Conservation (phyloP, 2,329 filamentous ascomycete genomes). For the Aspergillus unguis region DNA sequence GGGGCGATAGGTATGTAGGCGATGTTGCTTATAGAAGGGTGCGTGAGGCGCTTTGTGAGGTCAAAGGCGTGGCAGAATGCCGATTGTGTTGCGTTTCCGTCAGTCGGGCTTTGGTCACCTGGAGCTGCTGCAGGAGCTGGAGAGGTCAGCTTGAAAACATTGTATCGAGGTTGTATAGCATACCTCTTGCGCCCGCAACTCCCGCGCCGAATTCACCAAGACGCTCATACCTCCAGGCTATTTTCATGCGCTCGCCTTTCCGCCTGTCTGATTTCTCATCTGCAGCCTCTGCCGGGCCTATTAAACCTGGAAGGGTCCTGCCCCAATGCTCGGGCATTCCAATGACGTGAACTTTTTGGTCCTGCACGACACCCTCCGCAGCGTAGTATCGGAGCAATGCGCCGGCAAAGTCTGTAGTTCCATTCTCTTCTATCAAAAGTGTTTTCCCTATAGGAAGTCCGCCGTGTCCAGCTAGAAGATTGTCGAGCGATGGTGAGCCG, state of each 20-base stretch:
- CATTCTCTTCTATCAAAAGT: constrained; percentile 78
- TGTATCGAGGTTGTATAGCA: constrained; percentile 25
- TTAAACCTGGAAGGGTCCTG: constrained; percentile 74
- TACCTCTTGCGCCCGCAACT: constrained; percentile 59
- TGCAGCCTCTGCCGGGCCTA: constrained; percentile 47
- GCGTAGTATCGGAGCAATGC: constrained; percentile 83
- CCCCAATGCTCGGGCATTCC: constrained; percentile 78
- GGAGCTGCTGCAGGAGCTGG: constrained; percentile 26
- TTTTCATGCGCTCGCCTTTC: constrained; percentile 84
- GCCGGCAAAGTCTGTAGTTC: constrained; percentile 90
- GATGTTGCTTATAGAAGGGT: constrained; percentile 52
- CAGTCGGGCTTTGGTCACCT: constrained; percentile 43
- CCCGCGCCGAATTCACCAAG: constrained; percentile 67
- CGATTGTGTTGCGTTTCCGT: constrained; percentile 20
- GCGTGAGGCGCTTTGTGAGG: constrained; percentile 62
- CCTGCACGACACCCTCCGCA: constrained; percentile 87
- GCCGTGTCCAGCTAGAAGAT: constrained; percentile 78
- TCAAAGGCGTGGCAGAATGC: constrained; percentile 72
- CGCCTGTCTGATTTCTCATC: constrained; percentile 41
- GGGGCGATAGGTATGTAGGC: constrained; percentile 50
- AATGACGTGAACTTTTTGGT: constrained; percentile 81
- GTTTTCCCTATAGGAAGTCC: constrained; percentile 79
- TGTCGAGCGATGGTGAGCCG: constrained; percentile 80
- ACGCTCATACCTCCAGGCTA: constrained; percentile 94
- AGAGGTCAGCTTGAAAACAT: constrained; percentile 16